phyloP scores from a whole-genome alignment of 331 rosid genomes.

The Arachis monticola region DNA sequence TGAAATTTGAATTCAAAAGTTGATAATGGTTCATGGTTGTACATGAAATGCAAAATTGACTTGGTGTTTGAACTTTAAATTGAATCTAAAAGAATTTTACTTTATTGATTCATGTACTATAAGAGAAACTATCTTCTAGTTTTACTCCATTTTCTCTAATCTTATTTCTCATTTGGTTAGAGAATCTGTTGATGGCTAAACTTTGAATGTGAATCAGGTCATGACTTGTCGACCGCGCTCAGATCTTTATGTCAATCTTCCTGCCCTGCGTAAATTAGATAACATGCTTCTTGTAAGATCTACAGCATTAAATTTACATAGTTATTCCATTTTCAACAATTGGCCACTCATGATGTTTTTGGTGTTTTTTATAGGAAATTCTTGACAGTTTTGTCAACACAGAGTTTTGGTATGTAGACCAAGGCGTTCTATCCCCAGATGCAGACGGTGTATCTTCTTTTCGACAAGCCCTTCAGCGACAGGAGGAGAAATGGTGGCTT shows the following conservation, averaged over 20 bases:
- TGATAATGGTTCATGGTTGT: background rate
- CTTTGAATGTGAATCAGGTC: constrained; percentile 58
- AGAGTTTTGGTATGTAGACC: constrained; percentile 96
- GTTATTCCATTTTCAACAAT: constrained; percentile 24
- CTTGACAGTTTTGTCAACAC: constrained; percentile 69
- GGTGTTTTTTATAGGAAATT: constrained; percentile 64
- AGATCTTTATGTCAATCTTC: constrained; percentile 94
- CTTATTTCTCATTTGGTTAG: background rate
- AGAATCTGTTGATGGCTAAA: background rate
- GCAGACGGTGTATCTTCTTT: constrained; percentile 72
- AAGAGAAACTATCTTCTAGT: background rate
- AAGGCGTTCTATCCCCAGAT: constrained; percentile 78
- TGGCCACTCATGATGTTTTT: constrained; percentile 30
- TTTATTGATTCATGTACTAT: background rate
- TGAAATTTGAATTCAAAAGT: constrained; percentile 3
- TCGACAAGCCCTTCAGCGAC: constrained; percentile 72
- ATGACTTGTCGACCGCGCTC: constrained; percentile 93
- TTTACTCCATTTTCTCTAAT: background rate
- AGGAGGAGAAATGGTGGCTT: constrained; percentile 98
- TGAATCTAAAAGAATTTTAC: background rate
- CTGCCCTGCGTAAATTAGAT: constrained; percentile 90
- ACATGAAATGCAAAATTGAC: constrained; percentile 3
- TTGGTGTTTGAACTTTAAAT: background rate
- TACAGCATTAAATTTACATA: constrained; percentile 22
- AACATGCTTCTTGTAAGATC: constrained; percentile 95